Evolutionary conservation across 345 rosid species (phyloP), one percentile per base, ranked within the genome.

Genomic region (Anacardium occidentale): DNA sequence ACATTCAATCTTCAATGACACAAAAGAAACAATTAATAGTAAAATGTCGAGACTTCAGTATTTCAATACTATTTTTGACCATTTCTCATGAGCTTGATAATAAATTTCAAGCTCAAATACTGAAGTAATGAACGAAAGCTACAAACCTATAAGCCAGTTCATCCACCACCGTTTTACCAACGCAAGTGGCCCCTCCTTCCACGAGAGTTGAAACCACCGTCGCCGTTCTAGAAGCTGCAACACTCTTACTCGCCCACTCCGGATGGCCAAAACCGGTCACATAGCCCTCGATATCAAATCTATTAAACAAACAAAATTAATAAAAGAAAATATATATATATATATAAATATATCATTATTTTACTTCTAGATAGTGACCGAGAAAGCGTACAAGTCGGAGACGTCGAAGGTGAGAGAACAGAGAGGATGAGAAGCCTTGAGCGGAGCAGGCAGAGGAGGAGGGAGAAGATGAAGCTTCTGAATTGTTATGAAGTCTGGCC

Each of bases 371-470:
- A 7, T 7, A 37, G 48, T 15, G 18, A 24, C 1, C 51, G 70
- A 5, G 61, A 48, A 37, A 24, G 54, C 82, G 59, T 83, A 95
- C 98, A 91, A 25, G 80, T 95, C 99, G 73, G 98, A 92, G 47
- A 90, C 88, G 53, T 98, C 91, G 75, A 95, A 92, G 15, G 86
- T 68, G 82, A 95, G 94, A 45, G 80, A 89, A 40, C 96, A 87
- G 80, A 95, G 97, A 29, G 98, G 98, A 61, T 95, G 99, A 32
- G 93, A 97, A 45, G 99, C 99, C 74, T 92, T 95, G 64, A 97
- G 99, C 74, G 99, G 99, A 69, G 97, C 87, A 25, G 98, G 99
- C 71, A 79, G 99, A 21, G 99, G 99, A 25, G 99, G 99, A 66
- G 99, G 99, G 50, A 91, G 91, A 0, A 95, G 83, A 66, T 87